Conservation (phyloP, 192 early-diverging fungal genomes). For the Coemansia sp. region DNA sequence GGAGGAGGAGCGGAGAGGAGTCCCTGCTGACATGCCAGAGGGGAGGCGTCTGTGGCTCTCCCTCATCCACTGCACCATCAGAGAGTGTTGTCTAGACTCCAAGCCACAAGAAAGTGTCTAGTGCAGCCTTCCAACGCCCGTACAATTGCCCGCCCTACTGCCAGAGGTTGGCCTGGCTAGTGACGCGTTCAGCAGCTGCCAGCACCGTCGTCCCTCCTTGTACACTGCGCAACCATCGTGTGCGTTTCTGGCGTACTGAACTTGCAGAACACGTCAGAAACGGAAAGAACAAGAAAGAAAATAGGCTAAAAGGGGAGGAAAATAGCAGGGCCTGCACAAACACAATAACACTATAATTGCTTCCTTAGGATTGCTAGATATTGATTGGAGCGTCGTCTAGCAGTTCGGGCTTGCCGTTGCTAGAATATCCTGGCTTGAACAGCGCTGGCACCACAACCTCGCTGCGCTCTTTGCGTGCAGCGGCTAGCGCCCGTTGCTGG, state of each 20-base stretch:
- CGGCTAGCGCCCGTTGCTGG: slow-evolving; percentile 56
- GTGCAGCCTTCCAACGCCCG: background rate
- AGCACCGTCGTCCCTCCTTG: background rate
- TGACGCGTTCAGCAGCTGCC: background rate
- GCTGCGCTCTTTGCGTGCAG: slow-evolving; percentile 48
- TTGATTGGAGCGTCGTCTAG: slow-evolving; percentile 38
- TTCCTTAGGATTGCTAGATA: slow-evolving; percentile 12
- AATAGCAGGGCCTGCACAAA: background rate
- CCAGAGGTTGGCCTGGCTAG: background rate
- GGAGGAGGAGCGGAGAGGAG: background rate
- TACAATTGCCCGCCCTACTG: background rate
- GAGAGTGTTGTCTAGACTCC: background rate
- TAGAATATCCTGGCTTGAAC: slow-evolving; percentile 58
- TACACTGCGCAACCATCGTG: no score
- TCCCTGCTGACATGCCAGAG: no score
- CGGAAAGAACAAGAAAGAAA: slow-evolving; percentile 9
- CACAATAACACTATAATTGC: background rate
- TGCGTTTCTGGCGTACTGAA: background rate
- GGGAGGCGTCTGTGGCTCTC: background rate
- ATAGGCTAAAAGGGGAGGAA: background rate
- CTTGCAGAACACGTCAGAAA: background rate
- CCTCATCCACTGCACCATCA: background rate
- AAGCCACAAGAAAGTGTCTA: background rate
- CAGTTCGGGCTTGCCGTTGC: slow-evolving; percentile 52
- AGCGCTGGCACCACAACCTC: slow-evolving; percentile 58